Percentiles rank a stretch among this genome's conserved stretches.
These are phyloP conservation scores for Trifolium repens DNA, from an alignment of 306 rosid species.

Conservation along the genomic window DNA sequence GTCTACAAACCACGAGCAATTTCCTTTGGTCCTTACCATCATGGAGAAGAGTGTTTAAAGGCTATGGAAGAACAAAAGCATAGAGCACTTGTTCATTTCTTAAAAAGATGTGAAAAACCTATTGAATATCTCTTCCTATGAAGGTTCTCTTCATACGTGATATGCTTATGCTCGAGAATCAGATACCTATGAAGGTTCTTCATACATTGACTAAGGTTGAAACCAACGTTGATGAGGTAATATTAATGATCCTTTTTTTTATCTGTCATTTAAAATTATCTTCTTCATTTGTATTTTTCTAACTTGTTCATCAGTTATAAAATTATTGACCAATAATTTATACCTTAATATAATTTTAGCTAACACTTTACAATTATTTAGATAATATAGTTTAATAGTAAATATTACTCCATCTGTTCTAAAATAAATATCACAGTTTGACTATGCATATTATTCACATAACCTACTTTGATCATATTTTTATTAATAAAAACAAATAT, in stretches of 20 bases:
- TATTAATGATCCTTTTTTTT: neutral
- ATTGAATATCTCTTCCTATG: slow-evolving; percentile 22
- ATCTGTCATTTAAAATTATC: too few species aligned
- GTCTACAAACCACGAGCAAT: slow-evolving; percentile 56
- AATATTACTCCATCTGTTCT: too few species aligned
- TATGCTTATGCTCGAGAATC: slow-evolving; percentile 71
- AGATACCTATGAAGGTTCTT: slow-evolving; percentile 55
- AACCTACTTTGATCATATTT: too few species aligned
- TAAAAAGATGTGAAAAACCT: slow-evolving; percentile 37
- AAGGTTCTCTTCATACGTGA: too few species aligned
- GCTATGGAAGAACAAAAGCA: slow-evolving; percentile 58
- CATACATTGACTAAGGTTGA: slow-evolving; percentile 43
- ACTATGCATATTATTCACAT: too few species aligned
- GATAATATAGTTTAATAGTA: too few species aligned
- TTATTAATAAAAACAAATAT: too few species aligned
- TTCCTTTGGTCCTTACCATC: slow-evolving; percentile 71
- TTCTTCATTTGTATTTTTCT: too few species aligned
- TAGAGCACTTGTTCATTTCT: slow-evolving; percentile 50
- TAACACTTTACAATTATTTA: too few species aligned
- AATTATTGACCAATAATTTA: neutral
- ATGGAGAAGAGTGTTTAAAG: neutral
- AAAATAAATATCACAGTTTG: too few species aligned
- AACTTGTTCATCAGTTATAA: too few species aligned
- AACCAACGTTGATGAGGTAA: neutral
- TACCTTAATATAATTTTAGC: too few species aligned